Base-by-base conservation (phyloP, 345 rosid genomes). In the Microthlaspi erraticum region DNA sequence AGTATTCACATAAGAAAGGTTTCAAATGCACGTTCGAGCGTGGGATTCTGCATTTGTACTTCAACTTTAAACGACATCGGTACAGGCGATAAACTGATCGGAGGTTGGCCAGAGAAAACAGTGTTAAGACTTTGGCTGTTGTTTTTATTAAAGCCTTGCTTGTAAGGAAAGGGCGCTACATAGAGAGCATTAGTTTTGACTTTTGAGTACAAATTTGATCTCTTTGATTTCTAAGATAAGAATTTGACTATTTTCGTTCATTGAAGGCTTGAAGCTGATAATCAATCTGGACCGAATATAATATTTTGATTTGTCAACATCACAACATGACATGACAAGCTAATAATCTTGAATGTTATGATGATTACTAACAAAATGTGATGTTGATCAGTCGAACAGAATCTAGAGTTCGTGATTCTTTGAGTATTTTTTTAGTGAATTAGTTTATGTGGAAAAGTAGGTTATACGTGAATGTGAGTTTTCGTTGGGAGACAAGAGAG, bases 1-100 rank as follows among this genome's bases (percentile, higher is more conserved):
- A 93, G 66, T 91, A 91, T 72, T 93, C 98, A 38, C 97, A 89
- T 58, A 93, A 93, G 89, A 93, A 93, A 79, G 98, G 97, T 45
- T 87, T 87, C 64, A 93, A 93, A 66, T 89, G 96, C 68, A 93
- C 98, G 14, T 93, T 93, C 16, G 98, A 93, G 66, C 90, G 96
- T 10, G 98, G 97, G 36, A 93, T 91, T 68, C 70, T 93, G 55
- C 98, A 93, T 34, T 81, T 87, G 9, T 90, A 90, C 78, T 87
- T 91, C 83, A 93, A 93, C 89, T 91, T 93, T 78, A 91, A 86
- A 76, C 92, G 97, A 26, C 77, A 90, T 66, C 89, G 98, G 34
- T 91, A 93, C 86, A 84, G 98, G 4, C 81, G 98, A 78, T 93
- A 80, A 82, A 60, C 32, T 54, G 18, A 50, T 66, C 39, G 33